phyloP scores from a whole-genome alignment of 768 basidiomycete species.

The Lactifluus volemus region DNA sequence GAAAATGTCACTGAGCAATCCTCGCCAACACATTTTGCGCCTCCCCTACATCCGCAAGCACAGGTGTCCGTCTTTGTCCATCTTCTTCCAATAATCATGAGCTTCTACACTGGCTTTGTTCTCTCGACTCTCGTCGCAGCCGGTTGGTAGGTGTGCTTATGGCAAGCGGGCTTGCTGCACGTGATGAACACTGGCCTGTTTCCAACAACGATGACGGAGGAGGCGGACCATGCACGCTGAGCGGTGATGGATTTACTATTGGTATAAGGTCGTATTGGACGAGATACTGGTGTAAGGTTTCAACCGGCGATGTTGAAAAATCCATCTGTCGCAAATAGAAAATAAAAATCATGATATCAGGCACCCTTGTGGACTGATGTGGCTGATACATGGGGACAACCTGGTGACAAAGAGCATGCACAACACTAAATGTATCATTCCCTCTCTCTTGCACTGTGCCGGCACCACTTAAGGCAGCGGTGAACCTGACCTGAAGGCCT shows the following conservation, averaged over 20 bases:
- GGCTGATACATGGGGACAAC: background rate
- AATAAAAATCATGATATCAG: conserved; percentile 12
- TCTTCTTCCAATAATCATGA: conserved; percentile 67
- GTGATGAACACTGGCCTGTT: conserved; percentile 36
- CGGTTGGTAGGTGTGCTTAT: conserved; percentile 57
- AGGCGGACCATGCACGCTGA: conserved; percentile 61
- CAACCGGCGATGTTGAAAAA: conserved; percentile 59
- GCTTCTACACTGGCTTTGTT: conserved; percentile 53
- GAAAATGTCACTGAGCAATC: conserved; percentile 68
- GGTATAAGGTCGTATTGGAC: conserved; percentile 67
- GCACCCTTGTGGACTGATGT: background rate
- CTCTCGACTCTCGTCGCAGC: conserved; percentile 60
- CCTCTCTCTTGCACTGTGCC: conserved; percentile 17
- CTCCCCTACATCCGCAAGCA: conserved; percentile 62
- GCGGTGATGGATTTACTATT: conserved; percentile 58
- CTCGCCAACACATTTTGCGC: conserved; percentile 57
- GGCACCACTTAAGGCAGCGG: too few species aligned
- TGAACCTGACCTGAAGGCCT: too few species aligned
- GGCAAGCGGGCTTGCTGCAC: conserved; percentile 41
- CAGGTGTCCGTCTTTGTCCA: conserved; percentile 44
- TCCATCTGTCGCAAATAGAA: conserved; percentile 53
- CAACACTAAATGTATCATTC: conserved; percentile 7
- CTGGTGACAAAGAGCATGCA: conserved; percentile 1
- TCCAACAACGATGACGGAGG: conserved; percentile 48
- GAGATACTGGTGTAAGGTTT: conserved; percentile 63